Evolutionary conservation across 2,329 filamentous ascomycete species (phyloP), one percentile per base, ranked within the genome.

Genomic region (Colletotrichum tropicicola): DNA sequence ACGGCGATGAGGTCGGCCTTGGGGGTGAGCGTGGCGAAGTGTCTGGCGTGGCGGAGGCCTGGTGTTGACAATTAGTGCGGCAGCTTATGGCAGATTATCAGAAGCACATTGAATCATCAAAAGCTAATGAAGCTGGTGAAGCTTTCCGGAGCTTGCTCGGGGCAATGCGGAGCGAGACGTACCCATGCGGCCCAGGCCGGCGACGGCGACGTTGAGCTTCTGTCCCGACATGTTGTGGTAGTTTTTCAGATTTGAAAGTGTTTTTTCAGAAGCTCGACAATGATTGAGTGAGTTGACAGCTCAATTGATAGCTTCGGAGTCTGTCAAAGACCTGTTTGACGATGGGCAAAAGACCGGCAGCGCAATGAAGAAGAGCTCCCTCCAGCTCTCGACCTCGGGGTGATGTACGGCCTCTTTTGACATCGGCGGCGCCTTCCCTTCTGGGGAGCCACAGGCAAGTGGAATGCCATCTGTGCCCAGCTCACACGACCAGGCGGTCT

Each of bases 101-200:
- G 30, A 3, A 35, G 13, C n/a, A 27, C 45, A n/a, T n/a, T n/a
- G n/a, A n/a, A n/a, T n/a, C n/a, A n/a, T n/a, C n/a, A n/a, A n/a
- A n/a, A n/a, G 12, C 10, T 35, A 13, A 2, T 8, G 15, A n/a
- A 54, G 37, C 35, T 52, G 0, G 21, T 25, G 12, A 3, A 56
- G 58, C 51, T 56, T 9, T 44, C 8, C 21, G 28, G n/a, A 35
- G 27, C 28, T 37, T 25, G 21, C 15, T 41, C 41, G 23, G 51
- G 23, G 9, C 12, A 32, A 39, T 25, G 32, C 13, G 17, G 30
- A 21, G 19, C 25, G 32, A 56, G 17, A 56, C 58, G 19, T 56
- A 56, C 83, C 83, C 81, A 85, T 86, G 66, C 83, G 81, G 32
- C 83, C 83, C 43, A 85, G 81, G 47, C 83, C 83, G 37, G 80